A percentile compares a stretch with the other conserved stretches of the same genome.
These are phyloP conservation scores for Trypanosoma boissoni DNA, from an alignment of 208 protist species.

Conservation along the genomic window DNA sequence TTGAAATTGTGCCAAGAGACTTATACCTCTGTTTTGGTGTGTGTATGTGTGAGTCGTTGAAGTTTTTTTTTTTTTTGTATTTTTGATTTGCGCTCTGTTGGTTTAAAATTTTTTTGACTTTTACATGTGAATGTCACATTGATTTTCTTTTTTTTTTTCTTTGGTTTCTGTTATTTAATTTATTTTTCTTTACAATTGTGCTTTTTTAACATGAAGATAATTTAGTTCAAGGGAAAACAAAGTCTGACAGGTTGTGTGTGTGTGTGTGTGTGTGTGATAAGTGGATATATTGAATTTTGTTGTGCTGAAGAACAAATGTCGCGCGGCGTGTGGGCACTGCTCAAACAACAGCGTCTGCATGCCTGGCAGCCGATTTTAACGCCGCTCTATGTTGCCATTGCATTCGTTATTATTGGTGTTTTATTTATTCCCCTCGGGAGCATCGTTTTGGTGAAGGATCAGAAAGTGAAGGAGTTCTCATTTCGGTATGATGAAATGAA, in stretches of 20 bases:
- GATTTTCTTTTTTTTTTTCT: background rate
- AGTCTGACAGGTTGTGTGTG: background rate
- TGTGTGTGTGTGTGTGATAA: background rate
- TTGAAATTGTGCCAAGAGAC: no score
- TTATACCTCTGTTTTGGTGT: no score
- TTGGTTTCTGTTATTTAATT: background rate
- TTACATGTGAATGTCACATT: background rate
- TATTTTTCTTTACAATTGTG: background rate
- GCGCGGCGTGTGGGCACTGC: slow-evolving; percentile 26
- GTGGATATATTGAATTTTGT: background rate
- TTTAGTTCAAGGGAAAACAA: no score
- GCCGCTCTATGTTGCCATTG: slow-evolving; percentile 85
- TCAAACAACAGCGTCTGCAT: slow-evolving; percentile 94
- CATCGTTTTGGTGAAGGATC: slow-evolving; percentile 66
- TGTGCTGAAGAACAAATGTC: background rate
- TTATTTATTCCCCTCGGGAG: slow-evolving; percentile 94
- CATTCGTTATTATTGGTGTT: slow-evolving; percentile 88
- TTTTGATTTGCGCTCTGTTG: slow-evolving; percentile 15
- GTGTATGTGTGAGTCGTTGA: background rate
- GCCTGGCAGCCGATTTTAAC: slow-evolving; percentile 97
- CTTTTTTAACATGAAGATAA: no score
- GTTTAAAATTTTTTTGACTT: slow-evolving; percentile 12
- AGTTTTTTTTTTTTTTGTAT: slow-evolving; percentile 6
- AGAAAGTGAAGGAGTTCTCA: slow-evolving; percentile 61
- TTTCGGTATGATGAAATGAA: slow-evolving; percentile 72